Percentiles rank a stretch among this genome's conserved stretches.
Evolutionary conservation across 169 alveolate species (phyloP).

Genomic region (Plasmodium yoelii): DNA sequence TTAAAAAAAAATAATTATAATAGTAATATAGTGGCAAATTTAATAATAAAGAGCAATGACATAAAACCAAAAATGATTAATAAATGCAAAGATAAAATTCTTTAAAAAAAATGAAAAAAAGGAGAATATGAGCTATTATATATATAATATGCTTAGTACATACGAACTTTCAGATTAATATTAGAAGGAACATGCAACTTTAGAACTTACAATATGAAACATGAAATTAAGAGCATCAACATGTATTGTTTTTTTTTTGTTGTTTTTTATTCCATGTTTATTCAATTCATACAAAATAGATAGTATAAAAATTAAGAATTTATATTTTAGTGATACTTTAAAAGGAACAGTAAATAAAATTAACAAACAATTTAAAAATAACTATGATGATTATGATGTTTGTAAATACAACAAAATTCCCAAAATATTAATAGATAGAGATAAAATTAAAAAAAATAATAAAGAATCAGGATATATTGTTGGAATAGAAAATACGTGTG

Average conservation of each 20-base stretch:
- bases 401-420: constrained; percentile 71
- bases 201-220: constrained; percentile 36
- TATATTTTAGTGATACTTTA: constrained; percentile 39
- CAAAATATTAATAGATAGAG: constrained; percentile 33
- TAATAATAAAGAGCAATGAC: too few relatives aligned
- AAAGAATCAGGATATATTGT: constrained; percentile 46
- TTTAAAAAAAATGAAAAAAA: not conserved
- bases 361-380: constrained; percentile 26
- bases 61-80: too few relatives aligned
- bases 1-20: too few relatives aligned
- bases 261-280: constrained; percentile 4
- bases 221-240: constrained; percentile 21
- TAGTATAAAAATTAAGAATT: constrained; percentile 33
- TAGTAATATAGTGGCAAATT: too few relatives aligned
- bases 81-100: too few relatives aligned
- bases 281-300: constrained; percentile 51
- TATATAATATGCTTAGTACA: not conserved
- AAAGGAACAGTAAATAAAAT: constrained; percentile 55
- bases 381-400: constrained; percentile 19
- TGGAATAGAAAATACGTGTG: constrained; percentile 74
- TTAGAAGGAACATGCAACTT: constrained; percentile 15
- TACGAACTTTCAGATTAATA: not conserved
- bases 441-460: constrained; percentile 18
- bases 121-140: not conserved
- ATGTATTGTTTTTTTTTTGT: constrained; percentile 7